Base-by-base conservation (phyloP, 495 filamentous ascomycete genomes). In the Trichoderma asperelloides region DNA sequence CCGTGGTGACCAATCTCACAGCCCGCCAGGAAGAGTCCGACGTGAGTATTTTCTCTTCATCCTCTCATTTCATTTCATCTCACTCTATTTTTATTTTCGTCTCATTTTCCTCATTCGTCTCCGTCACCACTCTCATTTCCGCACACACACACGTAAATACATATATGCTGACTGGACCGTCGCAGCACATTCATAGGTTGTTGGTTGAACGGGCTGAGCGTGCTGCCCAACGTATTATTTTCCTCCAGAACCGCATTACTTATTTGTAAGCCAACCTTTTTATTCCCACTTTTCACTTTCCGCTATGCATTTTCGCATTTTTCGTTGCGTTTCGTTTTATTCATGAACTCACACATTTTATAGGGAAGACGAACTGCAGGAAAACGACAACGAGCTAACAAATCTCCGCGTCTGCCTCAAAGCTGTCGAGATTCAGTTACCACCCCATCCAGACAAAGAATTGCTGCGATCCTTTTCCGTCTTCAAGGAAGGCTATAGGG, bases 401-500 rank as follows among this genome's bases (percentile, higher is more conserved):
- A 81, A 80, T 71, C 78, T 86, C 21, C 80, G 82, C 30, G 78
- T 85, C 60, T 77, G 81, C 69, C 76, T 86, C 28, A 79, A 83
- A 33, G 80, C 82, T 62, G 78, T 86, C 69, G 80, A 86, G 75
- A 78, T 81, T 9, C 78, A 84, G 62, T 79, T 80, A 28, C 79
- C 76, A 5, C 68, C 73, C 16, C 74, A 73, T 60, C 72, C 70
- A 7, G 80, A 83, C 67, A 71, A 74, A 33, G 81, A 81, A 41
- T 69, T 83, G 66, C 70, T 76, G 68, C 72, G 74, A 65, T 76
- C 76, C 70, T 81, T 65, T 47, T 40, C 64, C 41, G 27, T 45
- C 25, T 65, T 65, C 64, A 65, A 65, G 25, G 43, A 65, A 27
- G 64, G 43, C n/a, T 65, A 65, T 25, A 40, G 27, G 39, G 41